Evolutionary conservation across 2,329 filamentous ascomycete species (phyloP).

Genomic region (Ceratocystiopsis sp.): DNA sequence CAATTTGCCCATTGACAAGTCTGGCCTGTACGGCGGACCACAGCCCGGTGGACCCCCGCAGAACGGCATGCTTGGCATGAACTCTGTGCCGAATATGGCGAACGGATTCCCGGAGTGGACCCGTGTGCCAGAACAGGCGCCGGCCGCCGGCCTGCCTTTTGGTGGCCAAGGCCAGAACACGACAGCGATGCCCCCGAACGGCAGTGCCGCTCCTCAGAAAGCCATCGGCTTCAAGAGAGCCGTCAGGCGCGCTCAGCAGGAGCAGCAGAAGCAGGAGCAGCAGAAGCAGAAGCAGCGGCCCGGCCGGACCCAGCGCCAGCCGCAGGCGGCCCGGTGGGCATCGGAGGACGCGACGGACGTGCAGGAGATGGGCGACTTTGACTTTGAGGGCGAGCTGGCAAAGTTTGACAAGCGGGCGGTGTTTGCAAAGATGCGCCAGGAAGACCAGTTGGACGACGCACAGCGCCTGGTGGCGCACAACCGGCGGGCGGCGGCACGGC

Average conservation of each 20-base stretch:
- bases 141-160: not conserved
- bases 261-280: no score
- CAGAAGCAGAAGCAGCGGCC: not conserved
- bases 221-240: conserved; percentile 43
- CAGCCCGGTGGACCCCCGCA: no score
- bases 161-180: conserved; percentile 40
- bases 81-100: no score
- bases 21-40: no score
- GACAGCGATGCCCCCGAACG: conserved; percentile 42
- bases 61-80: no score
- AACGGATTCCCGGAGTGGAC: no score
- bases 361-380: conserved; percentile 84
- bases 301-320: no score
- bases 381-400: conserved; percentile 75
- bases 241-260: conserved; percentile 23
- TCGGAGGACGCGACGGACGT: conserved; percentile 93
- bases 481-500: conserved; percentile 39
- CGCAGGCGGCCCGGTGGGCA: conserved; percentile 65
- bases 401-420: conserved; percentile 90
- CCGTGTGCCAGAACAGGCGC: no score
- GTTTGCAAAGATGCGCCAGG: conserved; percentile 80
- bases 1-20: no score
- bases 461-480: conserved; percentile 87
- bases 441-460: conserved; percentile 77
- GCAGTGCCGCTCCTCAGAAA: conserved; percentile 44